Percentiles rank a stretch among this genome's conserved stretches.
Evolutionary conservation across 129 eudicot genomes (phyloP).

Genomic region (sunflower (Helianthus annuus)): HanXRQr2.0-SUNRISE NC_035445.2:148051689-148052188

Average conservation of each 20-base stretch:
- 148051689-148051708: no score
- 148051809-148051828: no score
- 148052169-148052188: slow-evolving; percentile 13
- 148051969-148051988: not conserved
- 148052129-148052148: slow-evolving; percentile 1
- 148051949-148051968: not conserved
- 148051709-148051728: no score
- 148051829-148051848: not conserved
- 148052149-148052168: not conserved
- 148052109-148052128: slow-evolving; percentile 5
- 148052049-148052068: slow-evolving; percentile 23
- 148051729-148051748: no score
- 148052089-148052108: not conserved
- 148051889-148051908: not conserved
- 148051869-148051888: not conserved
- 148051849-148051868: not conserved
- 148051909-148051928: not conserved
- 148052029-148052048: slow-evolving; percentile 24
- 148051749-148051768: no score
- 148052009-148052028: slow-evolving; percentile 18
- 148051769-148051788: no score
- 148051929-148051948: slow-evolving; percentile 20
- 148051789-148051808: no score
- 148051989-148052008: slow-evolving; percentile 11
- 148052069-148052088: not conserved